phyloP scores from a whole-genome alignment of 169 alveolate genomes.

The Cryptosporidium baileyi region DNA sequence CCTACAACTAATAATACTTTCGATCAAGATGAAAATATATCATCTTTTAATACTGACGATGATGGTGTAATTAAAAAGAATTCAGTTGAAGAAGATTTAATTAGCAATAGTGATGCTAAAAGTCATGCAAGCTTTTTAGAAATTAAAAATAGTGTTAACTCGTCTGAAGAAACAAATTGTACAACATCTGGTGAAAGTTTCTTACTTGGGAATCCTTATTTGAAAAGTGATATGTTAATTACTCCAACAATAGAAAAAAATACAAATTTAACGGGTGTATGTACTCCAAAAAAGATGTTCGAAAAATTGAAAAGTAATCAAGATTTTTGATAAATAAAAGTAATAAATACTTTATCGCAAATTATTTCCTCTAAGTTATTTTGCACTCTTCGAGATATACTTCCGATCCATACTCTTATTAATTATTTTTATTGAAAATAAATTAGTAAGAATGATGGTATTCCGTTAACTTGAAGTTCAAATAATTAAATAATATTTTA shows the following conservation, averaged over 20 bases:
- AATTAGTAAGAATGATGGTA: not conserved
- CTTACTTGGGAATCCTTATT: not conserved
- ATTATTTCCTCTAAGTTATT: too few relatives aligned
- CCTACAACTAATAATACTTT: conserved; percentile 60
- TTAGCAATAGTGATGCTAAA: not conserved
- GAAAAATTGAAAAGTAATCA: not conserved
- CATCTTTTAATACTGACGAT: conserved; percentile 3
- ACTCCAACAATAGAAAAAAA: conserved; percentile 7
- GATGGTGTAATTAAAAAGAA: not conserved
- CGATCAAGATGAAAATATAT: conserved; percentile 68
- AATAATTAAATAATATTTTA: not conserved
- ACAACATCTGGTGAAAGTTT: conserved; percentile 25
- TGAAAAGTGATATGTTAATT: not conserved
- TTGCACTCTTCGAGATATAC: too few relatives aligned
- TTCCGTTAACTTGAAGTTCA: not conserved
- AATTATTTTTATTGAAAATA: not conserved
- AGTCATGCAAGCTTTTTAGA: not conserved
- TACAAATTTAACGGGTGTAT: not conserved
- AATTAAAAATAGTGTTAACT: conserved; percentile 16
- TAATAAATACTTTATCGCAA: too few relatives aligned
- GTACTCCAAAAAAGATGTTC: conserved; percentile 6
- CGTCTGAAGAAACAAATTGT: conserved; percentile 56
- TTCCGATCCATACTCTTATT: not conserved
- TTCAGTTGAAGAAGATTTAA: not conserved
- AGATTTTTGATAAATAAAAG: too few relatives aligned